Evolutionary conservation across 2,329 filamentous ascomycete genomes (phyloP).

Genomic region (Akanthomyces dipterigenus): DNA sequence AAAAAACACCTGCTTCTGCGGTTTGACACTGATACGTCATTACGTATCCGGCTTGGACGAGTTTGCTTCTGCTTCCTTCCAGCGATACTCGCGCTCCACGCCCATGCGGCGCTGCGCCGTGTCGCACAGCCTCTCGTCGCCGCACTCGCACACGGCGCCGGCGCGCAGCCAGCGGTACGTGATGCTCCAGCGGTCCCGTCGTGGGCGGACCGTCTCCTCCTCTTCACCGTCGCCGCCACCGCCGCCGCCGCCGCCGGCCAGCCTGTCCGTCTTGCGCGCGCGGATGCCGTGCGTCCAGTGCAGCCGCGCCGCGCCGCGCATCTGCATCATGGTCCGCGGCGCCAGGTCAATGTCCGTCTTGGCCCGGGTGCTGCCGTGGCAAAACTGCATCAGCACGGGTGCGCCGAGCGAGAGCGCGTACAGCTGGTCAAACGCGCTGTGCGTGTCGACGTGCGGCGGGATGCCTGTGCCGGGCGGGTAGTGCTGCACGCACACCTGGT

Average conservation of each 20-base stretch:
- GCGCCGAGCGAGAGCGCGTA: constrained; percentile 38
- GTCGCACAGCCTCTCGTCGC: constrained; percentile 42
- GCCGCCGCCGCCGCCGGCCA: constrained; percentile 21
- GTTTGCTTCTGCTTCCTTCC: constrained; percentile 25
- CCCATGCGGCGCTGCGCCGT: constrained; percentile 40
- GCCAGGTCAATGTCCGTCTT: constrained; percentile 39
- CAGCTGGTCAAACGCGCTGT: constrained; percentile 38
- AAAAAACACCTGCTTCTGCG: background rate
- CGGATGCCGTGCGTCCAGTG: constrained; percentile 52
- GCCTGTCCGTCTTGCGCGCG: constrained; percentile 43
- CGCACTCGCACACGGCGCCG: constrained; percentile 42
- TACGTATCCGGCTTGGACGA: background rate
- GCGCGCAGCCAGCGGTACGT: constrained; percentile 48
- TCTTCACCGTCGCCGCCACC: too few species aligned
- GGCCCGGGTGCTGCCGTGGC: constrained; percentile 19
- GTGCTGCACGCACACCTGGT: constrained; percentile 54
- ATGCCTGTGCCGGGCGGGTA: constrained; percentile 55
- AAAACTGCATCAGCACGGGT: constrained; percentile 39
- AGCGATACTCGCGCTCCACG: constrained; percentile 44
- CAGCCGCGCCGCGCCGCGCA: constrained; percentile 42
- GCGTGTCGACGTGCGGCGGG: constrained; percentile 55
- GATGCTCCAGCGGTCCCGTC: constrained; percentile 45
- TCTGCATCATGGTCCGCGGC: constrained; percentile 44
- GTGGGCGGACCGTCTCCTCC: constrained; percentile 37
- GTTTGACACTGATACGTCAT: background rate